These are phyloP conservation scores for Calocybe gangraenosa DNA, from an alignment of 768 basidiomycete species.

Conservation along the genomic window DNA sequence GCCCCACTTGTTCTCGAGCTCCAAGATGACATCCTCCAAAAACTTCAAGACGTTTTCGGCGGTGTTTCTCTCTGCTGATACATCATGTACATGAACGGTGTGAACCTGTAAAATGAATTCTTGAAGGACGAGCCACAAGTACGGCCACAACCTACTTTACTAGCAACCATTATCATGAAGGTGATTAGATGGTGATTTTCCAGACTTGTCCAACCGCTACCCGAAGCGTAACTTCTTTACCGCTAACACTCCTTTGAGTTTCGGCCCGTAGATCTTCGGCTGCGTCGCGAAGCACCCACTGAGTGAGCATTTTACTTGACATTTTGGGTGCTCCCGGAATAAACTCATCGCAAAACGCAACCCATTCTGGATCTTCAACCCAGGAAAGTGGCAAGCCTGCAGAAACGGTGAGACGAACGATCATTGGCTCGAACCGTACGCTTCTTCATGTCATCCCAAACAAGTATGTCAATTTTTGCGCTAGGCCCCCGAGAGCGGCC, in stretches of 20 bases:
- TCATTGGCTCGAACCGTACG: slow-evolving; percentile 18
- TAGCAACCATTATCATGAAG: too few species aligned
- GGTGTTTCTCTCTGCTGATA: slow-evolving; percentile 25
- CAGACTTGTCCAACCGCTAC: too few species aligned
- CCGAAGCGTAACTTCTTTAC: too few species aligned
- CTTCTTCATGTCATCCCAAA: too few species aligned
- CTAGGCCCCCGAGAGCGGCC: too few species aligned
- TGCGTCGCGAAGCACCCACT: slow-evolving; percentile 18
- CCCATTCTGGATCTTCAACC: slow-evolving; percentile 32
- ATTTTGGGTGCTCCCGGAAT: slow-evolving; percentile 23
- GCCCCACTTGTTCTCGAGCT: slow-evolving; percentile 21
- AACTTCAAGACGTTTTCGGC: slow-evolving; percentile 24
- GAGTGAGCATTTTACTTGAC: slow-evolving; percentile 19
- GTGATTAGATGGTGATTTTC: too few species aligned
- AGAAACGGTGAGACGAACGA: slow-evolving; percentile 26
- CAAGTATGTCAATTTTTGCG: too few species aligned
- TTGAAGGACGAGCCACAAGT: background rate
- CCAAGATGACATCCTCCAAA: slow-evolving; percentile 13
- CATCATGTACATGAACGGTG: slow-evolving; percentile 26
- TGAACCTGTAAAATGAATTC: slow-evolving; percentile 17
- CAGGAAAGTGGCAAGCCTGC: slow-evolving; percentile 29
- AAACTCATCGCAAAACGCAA: slow-evolving; percentile 25
- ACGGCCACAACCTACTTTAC: too few species aligned
- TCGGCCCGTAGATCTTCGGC: too few species aligned
- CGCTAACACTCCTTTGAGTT: too few species aligned